A percentile compares a stretch with the other conserved stretches of the same genome.
These are phyloP conservation scores for Globisporangium solare DNA, from an alignment of 352 stramenopile genomes.

Conservation along the genomic window DNA sequence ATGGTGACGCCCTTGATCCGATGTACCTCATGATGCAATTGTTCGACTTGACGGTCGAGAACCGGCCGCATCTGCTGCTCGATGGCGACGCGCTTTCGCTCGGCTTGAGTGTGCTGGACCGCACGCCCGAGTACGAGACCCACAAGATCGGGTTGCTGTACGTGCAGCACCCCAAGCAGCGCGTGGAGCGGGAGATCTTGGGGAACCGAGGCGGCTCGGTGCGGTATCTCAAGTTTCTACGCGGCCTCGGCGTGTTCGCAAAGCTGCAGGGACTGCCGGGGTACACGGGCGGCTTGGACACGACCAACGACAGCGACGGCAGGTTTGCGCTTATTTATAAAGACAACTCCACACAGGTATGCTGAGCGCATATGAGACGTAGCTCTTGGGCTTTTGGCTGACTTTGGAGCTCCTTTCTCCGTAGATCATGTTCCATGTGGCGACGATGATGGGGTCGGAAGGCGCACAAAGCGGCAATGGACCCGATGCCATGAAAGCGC, in stretches of 20 bases:
- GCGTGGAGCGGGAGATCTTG: constrained; percentile 64
- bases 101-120: constrained; percentile 72
- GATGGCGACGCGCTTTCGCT: constrained; percentile 50
- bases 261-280: constrained; percentile 58
- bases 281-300: constrained; percentile 79
- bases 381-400: neutral
- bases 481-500: neutral
- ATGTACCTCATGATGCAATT: constrained; percentile 82
- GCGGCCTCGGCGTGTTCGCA: constrained; percentile 59
- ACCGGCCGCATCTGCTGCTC: constrained; percentile 53
- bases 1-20: constrained; percentile 32
- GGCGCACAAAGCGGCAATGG: neutral
- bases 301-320: constrained; percentile 57
- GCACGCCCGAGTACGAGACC: constrained; percentile 76
- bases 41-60: constrained; percentile 57
- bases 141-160: constrained; percentile 87
- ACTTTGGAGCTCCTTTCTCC: neutral
- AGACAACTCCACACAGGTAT: constrained; percentile 61
- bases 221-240: constrained; percentile 73
- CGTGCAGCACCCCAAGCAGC: constrained; percentile 49
- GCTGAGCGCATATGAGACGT: neutral
- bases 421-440: constrained; percentile 85
- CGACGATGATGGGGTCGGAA: constrained; percentile 71
- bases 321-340: constrained; percentile 74
- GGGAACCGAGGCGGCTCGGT: constrained; percentile 62